Evolutionary conservation across 352 stramenopile genomes (phyloP), one percentile per base, ranked within the genome.

Genomic region (Globisporangium nunn): DNA sequence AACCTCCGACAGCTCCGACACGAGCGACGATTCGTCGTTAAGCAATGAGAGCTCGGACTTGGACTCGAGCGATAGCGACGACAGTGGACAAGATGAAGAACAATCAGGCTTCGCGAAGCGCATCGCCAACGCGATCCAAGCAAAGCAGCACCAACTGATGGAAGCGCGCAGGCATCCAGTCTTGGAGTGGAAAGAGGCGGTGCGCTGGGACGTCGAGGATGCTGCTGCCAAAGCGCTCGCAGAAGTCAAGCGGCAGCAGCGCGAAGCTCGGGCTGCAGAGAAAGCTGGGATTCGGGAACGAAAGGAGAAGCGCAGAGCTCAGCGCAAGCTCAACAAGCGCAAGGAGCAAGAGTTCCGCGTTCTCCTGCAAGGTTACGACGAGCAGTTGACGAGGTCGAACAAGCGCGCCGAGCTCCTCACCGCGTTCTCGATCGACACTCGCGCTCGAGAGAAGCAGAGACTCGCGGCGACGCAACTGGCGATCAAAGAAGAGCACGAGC

Each of bases 141-240:
- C 46, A 11, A 78, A 78, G 49, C 77, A 81, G 51, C 68, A 81
- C 39, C 40, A n/a, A 17, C 40, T 76, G 53, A 56, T 85, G 43
- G 68, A 75, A 17, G 59, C 67, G 37, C 68, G 77, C 10, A 55
- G 74, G 28, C 59, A 87, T 28, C 74, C 74, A 12, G 58, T 71
- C 31, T 61, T 84, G 15, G 74, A 82, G 56, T 87, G 74, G 75
- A 83, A 76, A 46, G 71, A 59, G 46, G 61, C 58, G 41, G 63
- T 63, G 50, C 63, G 58, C 33, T 81, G 75, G 67, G 59, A 73
- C 8, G 29, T 41, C n/a, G 72, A 85, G 29, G 72, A 82, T 50
- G 71, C 61, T 18, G 61, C 64, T 23, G 61, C 65, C 37, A 39
- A 53, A 15, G 61, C 64, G 31, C 54, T 58, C 45, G 63, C 61